Conservation (phyloP, 768 basidiomycete species). For the Cystobasidiopsis lactophilus region DNA sequence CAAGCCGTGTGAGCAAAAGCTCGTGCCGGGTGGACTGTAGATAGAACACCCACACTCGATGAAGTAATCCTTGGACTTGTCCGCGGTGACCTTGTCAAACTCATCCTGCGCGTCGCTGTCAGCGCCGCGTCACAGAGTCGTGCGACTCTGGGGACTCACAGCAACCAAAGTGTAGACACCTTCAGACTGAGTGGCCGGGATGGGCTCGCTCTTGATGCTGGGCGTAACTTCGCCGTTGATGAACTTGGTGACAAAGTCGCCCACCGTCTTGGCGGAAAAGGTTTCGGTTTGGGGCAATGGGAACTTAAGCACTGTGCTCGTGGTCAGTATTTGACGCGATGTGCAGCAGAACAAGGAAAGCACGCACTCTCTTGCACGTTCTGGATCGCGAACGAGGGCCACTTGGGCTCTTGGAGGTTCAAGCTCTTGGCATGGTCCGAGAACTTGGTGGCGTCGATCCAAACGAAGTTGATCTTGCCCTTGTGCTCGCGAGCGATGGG, state of each 20-base stretch:
- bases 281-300: slow-evolving; percentile 45
- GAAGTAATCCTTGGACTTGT: slow-evolving; percentile 67
- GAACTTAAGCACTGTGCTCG: slow-evolving; percentile 45
- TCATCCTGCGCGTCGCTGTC: too few species aligned
- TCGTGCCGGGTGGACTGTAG: too few species aligned
- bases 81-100: slow-evolving; percentile 70
- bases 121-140: too few species aligned
- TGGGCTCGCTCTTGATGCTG: slow-evolving; percentile 67
- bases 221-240: slow-evolving; percentile 52
- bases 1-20: too few species aligned
- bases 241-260: slow-evolving; percentile 42
- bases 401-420: slow-evolving; percentile 60
- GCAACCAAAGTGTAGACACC: slow-evolving; percentile 63
- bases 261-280: slow-evolving; percentile 37
- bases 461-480: slow-evolving; percentile 84
- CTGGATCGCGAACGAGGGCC: slow-evolving; percentile 90
- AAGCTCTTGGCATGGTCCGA: slow-evolving; percentile 87
- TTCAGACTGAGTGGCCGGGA: slow-evolving; percentile 64
- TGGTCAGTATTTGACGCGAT: background rate
- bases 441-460: slow-evolving; percentile 89
- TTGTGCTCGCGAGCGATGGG: slow-evolving; percentile 63
- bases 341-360: background rate
- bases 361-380: slow-evolving; percentile 37
- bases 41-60: slow-evolving; percentile 35
- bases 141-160: too few species aligned